Evolutionary conservation across 805 yeast species (phyloP), one percentile per base, ranked within the genome.

Genomic region (Myxozyma kluyveri): DNA sequence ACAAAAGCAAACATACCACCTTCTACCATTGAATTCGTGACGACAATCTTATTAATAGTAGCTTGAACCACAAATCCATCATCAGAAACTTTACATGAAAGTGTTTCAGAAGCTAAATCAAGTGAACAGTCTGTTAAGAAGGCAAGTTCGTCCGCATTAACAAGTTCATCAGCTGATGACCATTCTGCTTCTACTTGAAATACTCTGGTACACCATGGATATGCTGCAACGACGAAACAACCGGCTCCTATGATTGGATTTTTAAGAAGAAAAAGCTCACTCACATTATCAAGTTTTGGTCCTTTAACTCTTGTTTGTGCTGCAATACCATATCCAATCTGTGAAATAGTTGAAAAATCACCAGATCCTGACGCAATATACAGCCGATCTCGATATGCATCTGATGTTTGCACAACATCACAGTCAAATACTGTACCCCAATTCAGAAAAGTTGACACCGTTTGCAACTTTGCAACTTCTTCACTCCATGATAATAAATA

Each of bases 391-490:
- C 47, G 17, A 6, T 24, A 17, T n/a, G 40, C 17, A 21, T 45
- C 51, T 4, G 47, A 12, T n/a, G 47, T 32, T 5, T 37, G n/a
- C 12, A 55, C n/a, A 5, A 48, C 42, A 14, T 48, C 46, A n/a
- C 47, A 29, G 35, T 55, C 57, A 19, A 47, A 26, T 2, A 52
- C 14, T 6, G 59, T 56, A 3, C 51, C 59, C 52, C 50, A 53
- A 24, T 48, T 47, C 6, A 17, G 17, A 43, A 47, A 47, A 27
- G 9, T 14, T 26, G 32, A 19, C 6, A n/a, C 18, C 18, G 45
- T 12, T 10, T 22, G 23, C 45, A n/a, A 6, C 45, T 4, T 17
- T 10, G 18, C 7, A 14, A 5, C 35, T 17, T 5, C n/a, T 24
- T 10, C 22, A 41, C 45, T 10, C 4, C 29, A 9, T 14, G 10